Evolutionary conservation across 1,284 basidiomycete genomes (phyloP), one percentile per base, ranked within the genome.

Genomic region (Ustilago crameri): DNA sequence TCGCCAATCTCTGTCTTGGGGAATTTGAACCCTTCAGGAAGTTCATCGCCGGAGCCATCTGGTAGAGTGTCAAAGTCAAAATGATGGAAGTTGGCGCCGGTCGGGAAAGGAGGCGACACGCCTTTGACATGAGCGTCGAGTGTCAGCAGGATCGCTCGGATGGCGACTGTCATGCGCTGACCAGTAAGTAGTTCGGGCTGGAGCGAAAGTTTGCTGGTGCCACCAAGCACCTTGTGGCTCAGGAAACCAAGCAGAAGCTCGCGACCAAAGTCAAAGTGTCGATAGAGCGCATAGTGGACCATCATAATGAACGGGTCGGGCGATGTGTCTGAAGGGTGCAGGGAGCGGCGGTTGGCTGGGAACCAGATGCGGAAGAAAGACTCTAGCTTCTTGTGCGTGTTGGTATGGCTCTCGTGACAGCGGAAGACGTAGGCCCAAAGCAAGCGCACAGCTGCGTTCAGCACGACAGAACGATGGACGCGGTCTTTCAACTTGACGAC

Each of bases 401-500:
- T 90, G 0, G 93, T 91, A 4, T 88, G 86, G 15, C 91, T 88
- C 82, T 97, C 95, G 66, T 91, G 90, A 79, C 93, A 95, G 18
- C 95, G 91, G 80, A 93, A 95, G 22, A 97, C 86, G 83, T 97
- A 98, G 0, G 93, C 92, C 95, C 95, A 97, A 24, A 95, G 85
- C 30, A 97, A 84, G 5, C 93, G 90, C 60, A 93, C 84, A 56
- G 92, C 89, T 3, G 92, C 91, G 73, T 95, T 93, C 84, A 96
- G 87, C 12, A 93, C 88, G 5, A 89, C 86, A 1, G 89, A 84
- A n/a, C 93, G 88, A 51, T 87, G 86, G 0, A 88, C 86, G 69
- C 91, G 91, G 77, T 97, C 94, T 91, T 95, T 95, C 46, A 93
- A 84, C 84, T 91, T 95, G 27, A 88, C 85, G 5, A 91, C 83